Evolutionary conservation across 495 filamentous ascomycete genomes (phyloP).

Genomic region (Oidiodendron maius): DNA sequence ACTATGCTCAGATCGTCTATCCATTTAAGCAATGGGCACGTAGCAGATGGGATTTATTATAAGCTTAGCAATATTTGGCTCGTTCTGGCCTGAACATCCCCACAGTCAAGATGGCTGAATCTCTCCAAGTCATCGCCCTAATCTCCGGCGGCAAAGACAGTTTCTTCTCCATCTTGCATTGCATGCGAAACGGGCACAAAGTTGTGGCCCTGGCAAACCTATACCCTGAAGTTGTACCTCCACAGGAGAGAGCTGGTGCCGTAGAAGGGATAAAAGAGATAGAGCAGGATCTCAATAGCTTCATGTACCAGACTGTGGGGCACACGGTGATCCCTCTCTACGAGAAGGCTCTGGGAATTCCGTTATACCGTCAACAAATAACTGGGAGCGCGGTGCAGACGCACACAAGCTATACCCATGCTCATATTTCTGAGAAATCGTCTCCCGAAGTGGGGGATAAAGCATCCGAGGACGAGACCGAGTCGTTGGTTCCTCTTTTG

Average conservation of each 20-base stretch:
- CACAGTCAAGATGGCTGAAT: conserved; percentile 21
- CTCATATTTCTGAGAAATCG: neutral
- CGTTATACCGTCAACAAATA: conserved; percentile 44
- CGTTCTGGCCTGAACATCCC: too few relatives aligned
- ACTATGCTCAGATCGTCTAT: too few relatives aligned
- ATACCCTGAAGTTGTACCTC: conserved; percentile 44
- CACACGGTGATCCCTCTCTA: conserved; percentile 85
- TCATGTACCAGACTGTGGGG: conserved; percentile 98
- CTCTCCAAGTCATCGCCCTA: conserved; percentile 79
- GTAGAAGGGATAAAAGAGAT: conserved; percentile 25
- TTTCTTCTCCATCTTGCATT: conserved; percentile 88
- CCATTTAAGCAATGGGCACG: too few relatives aligned
- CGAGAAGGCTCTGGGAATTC: conserved; percentile 55
- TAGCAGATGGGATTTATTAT: too few relatives aligned
- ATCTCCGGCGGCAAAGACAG: conserved; percentile 98
- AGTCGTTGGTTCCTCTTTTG: conserved; percentile 73
- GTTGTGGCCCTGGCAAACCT: conserved; percentile 89
- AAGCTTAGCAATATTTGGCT: conserved; percentile 14
- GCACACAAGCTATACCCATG: conserved; percentile 14
- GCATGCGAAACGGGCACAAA: conserved; percentile 74
- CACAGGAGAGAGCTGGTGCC: neutral
- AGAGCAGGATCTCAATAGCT: conserved; percentile 80
- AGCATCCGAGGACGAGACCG: conserved; percentile 67
- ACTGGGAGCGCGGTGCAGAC: conserved; percentile 18
- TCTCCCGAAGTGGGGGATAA: neutral